These are phyloP conservation scores for Cryptococcus sp. DNA, from an alignment of 1,284 basidiomycete species.

Conservation along the genomic window DNA sequence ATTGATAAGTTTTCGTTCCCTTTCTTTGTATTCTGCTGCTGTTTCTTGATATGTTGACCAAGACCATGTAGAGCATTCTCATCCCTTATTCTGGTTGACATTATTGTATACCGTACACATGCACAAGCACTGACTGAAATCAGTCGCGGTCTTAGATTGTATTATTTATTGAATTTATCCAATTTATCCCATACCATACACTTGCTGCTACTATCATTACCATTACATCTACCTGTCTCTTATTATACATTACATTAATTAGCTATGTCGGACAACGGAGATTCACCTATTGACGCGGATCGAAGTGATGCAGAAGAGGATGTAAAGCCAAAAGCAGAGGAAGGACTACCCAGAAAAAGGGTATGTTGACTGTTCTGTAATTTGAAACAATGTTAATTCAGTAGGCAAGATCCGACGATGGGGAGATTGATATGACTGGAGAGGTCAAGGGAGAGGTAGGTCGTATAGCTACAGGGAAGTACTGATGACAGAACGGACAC, in stretches of 20 bases:
- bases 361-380: neutral
- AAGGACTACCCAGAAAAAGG: conserved; percentile 36
- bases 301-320: conserved; percentile 15
- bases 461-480: conserved; percentile 9
- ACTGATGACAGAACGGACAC: conserved; percentile 51
- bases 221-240: too few relatives aligned
- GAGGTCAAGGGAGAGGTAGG: conserved; percentile 30
- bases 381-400: too few relatives aligned
- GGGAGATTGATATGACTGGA: conserved; percentile 40
- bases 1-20: neutral
- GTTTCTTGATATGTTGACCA: too few relatives aligned
- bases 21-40: too few relatives aligned
- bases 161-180: conserved; percentile 6
- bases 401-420: conserved; percentile 14
- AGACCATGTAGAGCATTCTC: conserved; percentile 4
- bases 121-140: conserved; percentile 8
- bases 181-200: conserved; percentile 8
- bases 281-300: conserved; percentile 12
- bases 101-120: neutral
- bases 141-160: conserved; percentile 8
- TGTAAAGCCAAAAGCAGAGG: conserved; percentile 23
- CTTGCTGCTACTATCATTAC: too few relatives aligned
- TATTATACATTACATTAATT: neutral
- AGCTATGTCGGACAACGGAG: neutral
- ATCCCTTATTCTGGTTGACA: conserved; percentile 14